phyloP scores from a whole-genome alignment of 345 rosid species.

The Garcia nutans region DNA sequence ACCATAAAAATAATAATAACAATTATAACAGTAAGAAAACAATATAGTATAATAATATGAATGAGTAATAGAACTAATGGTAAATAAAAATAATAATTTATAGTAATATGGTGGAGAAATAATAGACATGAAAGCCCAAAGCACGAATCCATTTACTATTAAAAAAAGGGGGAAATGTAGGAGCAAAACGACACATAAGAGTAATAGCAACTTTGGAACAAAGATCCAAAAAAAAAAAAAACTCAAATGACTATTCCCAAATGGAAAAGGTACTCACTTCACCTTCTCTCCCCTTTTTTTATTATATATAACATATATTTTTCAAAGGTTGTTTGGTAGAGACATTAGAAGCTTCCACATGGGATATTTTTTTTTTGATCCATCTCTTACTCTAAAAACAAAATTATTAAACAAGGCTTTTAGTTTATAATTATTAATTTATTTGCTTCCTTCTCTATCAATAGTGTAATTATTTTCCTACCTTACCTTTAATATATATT shows the following conservation, averaged over 20 bases:
- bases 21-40: too few species aligned
- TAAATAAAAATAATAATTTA: too few species aligned
- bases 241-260: background rate
- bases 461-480: conserved; percentile 23
- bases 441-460: conserved; percentile 17
- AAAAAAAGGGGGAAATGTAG: too few species aligned
- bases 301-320: background rate
- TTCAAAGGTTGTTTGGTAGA: conserved; percentile 54
- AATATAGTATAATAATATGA: too few species aligned
- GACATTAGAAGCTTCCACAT: conserved; percentile 47
- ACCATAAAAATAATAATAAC: background rate
- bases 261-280: conserved; percentile 9
- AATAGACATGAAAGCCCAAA: too few species aligned
- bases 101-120: too few species aligned
- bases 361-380: conserved; percentile 9
- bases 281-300: background rate
- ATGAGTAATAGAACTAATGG: too few species aligned
- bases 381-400: conserved; percentile 3
- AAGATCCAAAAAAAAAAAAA: conserved; percentile 1
- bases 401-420: conserved; percentile 6
- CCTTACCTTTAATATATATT: conserved; percentile 6
- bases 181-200: background rate
- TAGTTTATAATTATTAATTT: background rate
- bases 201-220: background rate
- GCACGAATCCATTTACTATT: too few species aligned